Conservation (phyloP, 2,329 filamentous ascomycete species). For the Furcasterigmium sp. region DNA sequence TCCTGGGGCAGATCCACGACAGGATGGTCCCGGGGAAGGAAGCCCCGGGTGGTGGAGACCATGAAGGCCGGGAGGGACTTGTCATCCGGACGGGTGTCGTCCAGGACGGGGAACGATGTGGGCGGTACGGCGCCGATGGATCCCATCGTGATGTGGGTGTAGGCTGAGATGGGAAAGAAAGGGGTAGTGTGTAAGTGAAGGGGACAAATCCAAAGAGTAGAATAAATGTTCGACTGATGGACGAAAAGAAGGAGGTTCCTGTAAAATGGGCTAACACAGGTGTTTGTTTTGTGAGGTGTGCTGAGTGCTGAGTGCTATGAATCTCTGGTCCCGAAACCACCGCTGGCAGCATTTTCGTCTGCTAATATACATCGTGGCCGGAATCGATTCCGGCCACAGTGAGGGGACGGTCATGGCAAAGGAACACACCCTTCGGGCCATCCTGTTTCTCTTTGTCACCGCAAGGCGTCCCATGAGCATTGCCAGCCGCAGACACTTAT, state of each 20-base stretch:
- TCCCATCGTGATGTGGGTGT: constrained; percentile 28
- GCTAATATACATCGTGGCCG: constrained; percentile 45
- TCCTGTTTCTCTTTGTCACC: constrained; percentile 14
- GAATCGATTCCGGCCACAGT: constrained; percentile 40
- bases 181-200: not conserved
- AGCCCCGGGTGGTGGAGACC: constrained; percentile 70
- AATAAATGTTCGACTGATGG: constrained; percentile 8
- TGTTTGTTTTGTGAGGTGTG: not conserved
- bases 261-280: too few species aligned
- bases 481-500: too few species aligned
- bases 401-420: constrained; percentile 10
- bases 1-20: constrained; percentile 61
- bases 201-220: constrained; percentile 5
- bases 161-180: constrained; percentile 6
- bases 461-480: constrained; percentile 9
- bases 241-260: too few species aligned
- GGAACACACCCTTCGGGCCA: not conserved
- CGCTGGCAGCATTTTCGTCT: constrained; percentile 11
- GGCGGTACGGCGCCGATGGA: constrained; percentile 25
- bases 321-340: not conserved
- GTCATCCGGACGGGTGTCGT: constrained; percentile 58
- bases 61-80: constrained; percentile 67
- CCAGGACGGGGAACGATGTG: constrained; percentile 56
- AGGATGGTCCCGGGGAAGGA: constrained; percentile 64
- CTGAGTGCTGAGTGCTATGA: constrained; percentile 9